These are phyloP conservation scores for Vishniacozyma victoriae DNA, from an alignment of 768 basidiomycete species.

Conservation along the genomic window DNA sequence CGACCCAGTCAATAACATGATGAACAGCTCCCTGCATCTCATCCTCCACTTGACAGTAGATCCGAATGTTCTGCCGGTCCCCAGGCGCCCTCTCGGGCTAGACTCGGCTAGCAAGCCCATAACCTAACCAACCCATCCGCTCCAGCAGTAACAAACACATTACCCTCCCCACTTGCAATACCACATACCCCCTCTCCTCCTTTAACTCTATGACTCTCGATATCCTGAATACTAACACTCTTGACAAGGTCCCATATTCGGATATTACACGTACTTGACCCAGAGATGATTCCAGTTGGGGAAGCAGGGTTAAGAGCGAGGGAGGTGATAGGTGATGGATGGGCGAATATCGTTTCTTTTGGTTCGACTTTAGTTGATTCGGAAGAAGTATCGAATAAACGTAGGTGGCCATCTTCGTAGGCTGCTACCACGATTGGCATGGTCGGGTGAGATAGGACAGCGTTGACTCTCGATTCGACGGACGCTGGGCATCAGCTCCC, in stretches of 20 bases:
- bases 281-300: constrained; percentile 79
- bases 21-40: too few species aligned
- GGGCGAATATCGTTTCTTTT: constrained; percentile 82
- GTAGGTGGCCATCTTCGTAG: constrained; percentile 88
- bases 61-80: too few species aligned
- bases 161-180: constrained; percentile 72
- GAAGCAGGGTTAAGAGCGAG: constrained; percentile 73
- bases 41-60: too few species aligned
- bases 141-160: constrained; percentile 88
- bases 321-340: constrained; percentile 86
- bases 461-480: constrained; percentile 28
- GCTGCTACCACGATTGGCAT: constrained; percentile 81
- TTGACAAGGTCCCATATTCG: constrained; percentile 86
- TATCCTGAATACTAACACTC: constrained; percentile 75
- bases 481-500: not conserved
- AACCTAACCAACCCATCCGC: constrained; percentile 90
- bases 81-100: too few species aligned
- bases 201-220: constrained; percentile 77
- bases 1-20: too few species aligned
- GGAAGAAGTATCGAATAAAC: constrained; percentile 74
- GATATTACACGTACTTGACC: constrained; percentile 86
- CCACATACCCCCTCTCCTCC: constrained; percentile 84
- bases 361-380: constrained; percentile 48
- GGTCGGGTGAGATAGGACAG: constrained; percentile 64
- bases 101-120: too few species aligned